Conservation (phyloP, 1,284 basidiomycete genomes). For the Ustilago bromivora region DNA sequence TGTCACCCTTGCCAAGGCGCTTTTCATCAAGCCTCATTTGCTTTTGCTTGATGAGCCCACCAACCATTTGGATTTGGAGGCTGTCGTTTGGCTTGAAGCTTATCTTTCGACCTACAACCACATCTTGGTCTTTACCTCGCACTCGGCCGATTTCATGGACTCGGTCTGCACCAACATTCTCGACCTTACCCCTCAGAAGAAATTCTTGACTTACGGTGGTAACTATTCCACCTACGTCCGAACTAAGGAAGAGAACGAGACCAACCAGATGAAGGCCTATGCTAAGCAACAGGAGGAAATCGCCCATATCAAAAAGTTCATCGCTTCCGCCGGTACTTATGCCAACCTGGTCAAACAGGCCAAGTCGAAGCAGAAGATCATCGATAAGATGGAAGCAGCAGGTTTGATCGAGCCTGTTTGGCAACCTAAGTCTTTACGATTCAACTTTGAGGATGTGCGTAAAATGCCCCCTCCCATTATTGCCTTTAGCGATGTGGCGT, state of each 20-base stretch:
- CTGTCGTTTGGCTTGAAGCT: constrained; percentile 98
- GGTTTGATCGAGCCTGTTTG: constrained; percentile 93
- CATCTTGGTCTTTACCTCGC: constrained; percentile 89
- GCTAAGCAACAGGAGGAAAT: constrained; percentile 98
- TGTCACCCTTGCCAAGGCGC: constrained; percentile 92
- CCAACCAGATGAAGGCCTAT: constrained; percentile 99
- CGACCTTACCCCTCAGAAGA: constrained; percentile 90
- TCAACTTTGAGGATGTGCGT: constrained; percentile 95
- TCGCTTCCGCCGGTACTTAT: constrained; percentile 97
- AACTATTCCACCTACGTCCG: constrained; percentile 97
- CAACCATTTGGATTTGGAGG: constrained; percentile 93
- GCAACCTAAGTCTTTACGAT: constrained; percentile 79
- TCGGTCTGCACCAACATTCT: constrained; percentile 87
- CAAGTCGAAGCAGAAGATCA: constrained; percentile 97
- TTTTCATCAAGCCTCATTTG: constrained; percentile 96
- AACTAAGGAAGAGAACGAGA: constrained; percentile 96
- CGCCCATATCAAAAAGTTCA: constrained; percentile 95
- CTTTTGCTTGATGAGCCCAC: constrained; percentile 80
- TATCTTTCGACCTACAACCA: constrained; percentile 98
- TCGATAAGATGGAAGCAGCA: constrained; percentile 99
- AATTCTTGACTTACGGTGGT: constrained; percentile 87
- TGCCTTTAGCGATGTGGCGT: constrained; percentile 93
- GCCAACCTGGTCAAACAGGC: constrained; percentile 98
- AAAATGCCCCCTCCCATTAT: constrained; percentile 97
- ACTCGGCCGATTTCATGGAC: constrained; percentile 99